Conservation (phyloP, 1,284 basidiomycete genomes). For the Chalciporus piperatoides region DNA sequence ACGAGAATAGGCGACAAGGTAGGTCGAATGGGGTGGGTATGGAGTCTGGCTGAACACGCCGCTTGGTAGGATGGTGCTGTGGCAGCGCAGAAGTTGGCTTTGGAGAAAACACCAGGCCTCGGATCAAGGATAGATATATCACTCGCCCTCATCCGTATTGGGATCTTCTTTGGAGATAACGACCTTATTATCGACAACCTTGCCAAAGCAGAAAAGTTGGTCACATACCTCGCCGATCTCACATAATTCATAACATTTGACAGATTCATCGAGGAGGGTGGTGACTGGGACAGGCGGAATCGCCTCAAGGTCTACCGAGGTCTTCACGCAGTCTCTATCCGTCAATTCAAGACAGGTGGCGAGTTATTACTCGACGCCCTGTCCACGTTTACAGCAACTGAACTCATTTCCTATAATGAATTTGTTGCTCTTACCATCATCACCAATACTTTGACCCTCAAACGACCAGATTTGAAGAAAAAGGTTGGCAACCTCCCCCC, state of each 20-base stretch:
- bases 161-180: slow-evolving; percentile 88
- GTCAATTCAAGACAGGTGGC: slow-evolving; percentile 72
- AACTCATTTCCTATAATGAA: slow-evolving; percentile 87
- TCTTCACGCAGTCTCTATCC: slow-evolving; percentile 58
- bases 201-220: slow-evolving; percentile 24
- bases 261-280: slow-evolving; percentile 91
- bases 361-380: slow-evolving; percentile 45
- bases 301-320: slow-evolving; percentile 95
- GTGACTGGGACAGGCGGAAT: slow-evolving; percentile 54
- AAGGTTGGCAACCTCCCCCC: slow-evolving; percentile 53
- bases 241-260: not conserved
- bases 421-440: slow-evolving; percentile 89
- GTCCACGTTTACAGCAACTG: slow-evolving; percentile 92
- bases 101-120: slow-evolving; percentile 91
- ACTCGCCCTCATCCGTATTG: slow-evolving; percentile 52
- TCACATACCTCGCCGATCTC: slow-evolving; percentile 46
- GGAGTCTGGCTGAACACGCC: too few species aligned
- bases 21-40: too few species aligned
- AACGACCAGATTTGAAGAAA: slow-evolving; percentile 88
- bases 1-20: slow-evolving; percentile 88
- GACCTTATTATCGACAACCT: slow-evolving; percentile 66
- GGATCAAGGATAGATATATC: slow-evolving; percentile 49
- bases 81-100: slow-evolving; percentile 62
- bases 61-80: slow-evolving; percentile 63
- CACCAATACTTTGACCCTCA: slow-evolving; percentile 72